These are phyloP conservation scores for Xerocomellus chrysenteron DNA, from an alignment of 768 basidiomycete species.

Conservation along the genomic window DNA sequence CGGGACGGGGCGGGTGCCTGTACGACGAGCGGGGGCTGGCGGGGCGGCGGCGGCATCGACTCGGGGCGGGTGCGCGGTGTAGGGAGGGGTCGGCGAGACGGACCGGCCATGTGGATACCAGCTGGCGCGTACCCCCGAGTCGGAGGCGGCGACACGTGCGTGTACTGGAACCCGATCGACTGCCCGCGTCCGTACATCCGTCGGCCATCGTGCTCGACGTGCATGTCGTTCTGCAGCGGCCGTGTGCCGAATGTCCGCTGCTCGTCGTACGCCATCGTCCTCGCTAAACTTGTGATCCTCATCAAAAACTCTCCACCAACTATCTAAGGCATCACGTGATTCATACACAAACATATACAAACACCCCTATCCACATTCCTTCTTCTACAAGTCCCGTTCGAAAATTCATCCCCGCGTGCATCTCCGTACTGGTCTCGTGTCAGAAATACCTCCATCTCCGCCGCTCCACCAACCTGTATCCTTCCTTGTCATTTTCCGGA, in stretches of 20 bases:
- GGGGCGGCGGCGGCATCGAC: constrained; percentile 22
- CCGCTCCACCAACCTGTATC: constrained; percentile 47
- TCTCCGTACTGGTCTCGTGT: constrained; percentile 61
- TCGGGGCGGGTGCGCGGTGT: constrained; percentile 30
- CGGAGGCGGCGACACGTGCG: constrained; percentile 10
- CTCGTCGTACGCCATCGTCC: constrained; percentile 27
- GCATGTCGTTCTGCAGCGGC: constrained; percentile 9
- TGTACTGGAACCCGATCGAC: constrained; percentile 22
- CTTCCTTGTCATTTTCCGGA: constrained; percentile 67
- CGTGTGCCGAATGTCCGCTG: constrained; percentile 11
- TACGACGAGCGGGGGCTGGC: constrained; percentile 21
- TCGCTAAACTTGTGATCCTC: not conserved
- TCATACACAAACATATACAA: constrained; percentile 16
- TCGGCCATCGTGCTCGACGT: constrained; percentile 12
- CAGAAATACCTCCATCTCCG: constrained; percentile 4
- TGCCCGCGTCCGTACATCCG: constrained; percentile 3
- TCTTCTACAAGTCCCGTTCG: constrained; percentile 53
- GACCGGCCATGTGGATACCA: constrained; percentile 16
- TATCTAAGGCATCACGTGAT: constrained; percentile 17
- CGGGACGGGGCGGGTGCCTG: constrained; percentile 33
- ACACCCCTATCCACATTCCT: constrained; percentile 14
- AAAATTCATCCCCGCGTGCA: constrained; percentile 77
- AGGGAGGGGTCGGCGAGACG: constrained; percentile 29
- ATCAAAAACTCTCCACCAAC: constrained; percentile 7
- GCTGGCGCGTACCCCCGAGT: constrained; percentile 2